A percentile compares a stretch with the other conserved stretches of the same genome.
phyloP scores from a whole-genome alignment of 164 flowering plant species.

The Vitis vinifera region ASM3070453v1 NC_081822.1:24004001-24004500 shows the following conservation, averaged over 20 bases:
- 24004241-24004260: constrained; percentile 42
- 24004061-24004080: constrained; percentile 48
- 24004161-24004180: constrained; percentile 39
- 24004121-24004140: constrained; percentile 51
- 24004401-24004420: constrained; percentile 37
- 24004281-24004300: constrained; percentile 50
- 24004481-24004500: constrained; percentile 31
- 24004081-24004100: constrained; percentile 40
- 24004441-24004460: constrained; percentile 40
- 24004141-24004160: constrained; percentile 60
- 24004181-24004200: constrained; percentile 27
- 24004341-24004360: constrained; percentile 37
- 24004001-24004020: constrained; percentile 43
- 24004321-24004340: constrained; percentile 37
- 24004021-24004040: constrained; percentile 40
- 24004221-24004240: constrained; percentile 30
- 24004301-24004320: constrained; percentile 28
- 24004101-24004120: constrained; percentile 54
- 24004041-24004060: constrained; percentile 48
- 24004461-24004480: constrained; percentile 36
- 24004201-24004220: constrained; percentile 16
- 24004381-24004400: constrained; percentile 39
- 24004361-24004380: constrained; percentile 41
- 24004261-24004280: constrained; percentile 39
- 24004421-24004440: constrained; percentile 42